Evolutionary conservation across 2,329 filamentous ascomycete genomes (phyloP), one percentile per base, ranked within the genome.

Genomic region (Sclerotinia spermophila): DNA sequence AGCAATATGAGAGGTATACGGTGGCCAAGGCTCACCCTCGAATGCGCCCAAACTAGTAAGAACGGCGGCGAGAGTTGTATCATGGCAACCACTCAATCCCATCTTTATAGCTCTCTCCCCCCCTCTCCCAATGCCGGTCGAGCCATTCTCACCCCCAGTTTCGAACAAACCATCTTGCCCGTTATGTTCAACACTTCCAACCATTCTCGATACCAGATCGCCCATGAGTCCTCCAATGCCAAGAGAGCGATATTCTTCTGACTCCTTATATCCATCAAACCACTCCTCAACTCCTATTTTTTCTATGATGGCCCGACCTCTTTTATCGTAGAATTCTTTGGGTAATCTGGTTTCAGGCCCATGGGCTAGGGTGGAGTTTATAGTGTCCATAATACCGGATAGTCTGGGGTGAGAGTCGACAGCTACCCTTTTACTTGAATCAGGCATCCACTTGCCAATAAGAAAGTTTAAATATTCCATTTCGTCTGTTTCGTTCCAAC

Each of bases 301-400:
- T 71, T 92, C 88, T 71, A 96, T 87, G 72, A 94, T 91, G 5
- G 85, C 84, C 65, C 88, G 85, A 5, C 86, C 88, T 77, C 90
- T 90, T 27, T 85, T 79, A 78, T 97, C 93, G 81, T 98, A 98
- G 80, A 99, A 98, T 73, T 94, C 92, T 15, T 85, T 84, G 0
- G 96, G 96, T 3, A 98, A 85, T 60, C 86, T 89, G 0, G 94
- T 97, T 17, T 87, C 86, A 0, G 91, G 87, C 0, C 92, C 93
- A 79, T 98, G 96, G 3, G 94, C 95, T 19, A 92, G 84, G 0
- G 93, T 97, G 10, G 93, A 89, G 79, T 97, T 98, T 78, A 98
- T 87, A 0, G 93, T 96, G 81, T 99, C 96, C 91, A 97, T 93
- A 77, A 99, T 91, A 68, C 96, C 96, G 8, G 90, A 94, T 19